Percentiles rank a stretch among this genome's conserved stretches.
Evolutionary conservation across 2,329 filamentous ascomycete species (phyloP).

Genomic region (Cladosporium halotolerans): DNA sequence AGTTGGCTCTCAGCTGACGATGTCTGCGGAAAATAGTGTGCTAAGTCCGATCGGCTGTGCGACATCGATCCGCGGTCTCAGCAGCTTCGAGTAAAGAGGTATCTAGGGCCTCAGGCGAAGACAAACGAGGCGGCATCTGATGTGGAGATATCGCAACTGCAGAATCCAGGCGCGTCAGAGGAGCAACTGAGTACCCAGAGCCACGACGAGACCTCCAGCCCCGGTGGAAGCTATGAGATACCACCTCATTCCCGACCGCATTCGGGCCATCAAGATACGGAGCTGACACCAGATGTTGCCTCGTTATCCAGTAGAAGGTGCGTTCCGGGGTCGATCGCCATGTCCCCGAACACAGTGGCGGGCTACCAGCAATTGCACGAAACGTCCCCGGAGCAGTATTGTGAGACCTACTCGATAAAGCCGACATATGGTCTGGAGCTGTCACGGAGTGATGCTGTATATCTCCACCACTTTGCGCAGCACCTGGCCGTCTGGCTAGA

Average conservation of each 20-base stretch:
- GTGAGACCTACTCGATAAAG: background rate
- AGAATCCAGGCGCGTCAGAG: background rate
- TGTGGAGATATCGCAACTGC: background rate
- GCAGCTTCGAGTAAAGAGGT: slow-evolving; percentile 2
- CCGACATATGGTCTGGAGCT: background rate
- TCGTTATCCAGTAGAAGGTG: background rate
- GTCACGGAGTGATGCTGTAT: slow-evolving; percentile 1
- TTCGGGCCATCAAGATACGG: background rate
- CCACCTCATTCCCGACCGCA: background rate
- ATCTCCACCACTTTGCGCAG: slow-evolving; percentile 12
- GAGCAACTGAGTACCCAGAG: background rate
- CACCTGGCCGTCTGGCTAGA: slow-evolving; percentile 8
- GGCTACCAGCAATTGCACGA: background rate
- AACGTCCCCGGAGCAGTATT: background rate
- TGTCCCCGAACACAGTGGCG: background rate
- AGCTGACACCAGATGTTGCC: background rate
- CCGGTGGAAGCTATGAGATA: background rate
- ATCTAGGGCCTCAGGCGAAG: background rate
- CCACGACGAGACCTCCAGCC: background rate
- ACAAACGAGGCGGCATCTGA: background rate
- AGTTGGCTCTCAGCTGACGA: background rate
- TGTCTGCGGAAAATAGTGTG: slow-evolving; percentile 1
- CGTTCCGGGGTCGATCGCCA: background rate
- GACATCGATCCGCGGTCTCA: slow-evolving; percentile 3
- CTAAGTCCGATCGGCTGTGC: background rate